Evolutionary conservation across 108 stramenopile species (phyloP), one percentile per base, ranked within the genome.

Genomic region (Cyclotella baltica): DNA sequence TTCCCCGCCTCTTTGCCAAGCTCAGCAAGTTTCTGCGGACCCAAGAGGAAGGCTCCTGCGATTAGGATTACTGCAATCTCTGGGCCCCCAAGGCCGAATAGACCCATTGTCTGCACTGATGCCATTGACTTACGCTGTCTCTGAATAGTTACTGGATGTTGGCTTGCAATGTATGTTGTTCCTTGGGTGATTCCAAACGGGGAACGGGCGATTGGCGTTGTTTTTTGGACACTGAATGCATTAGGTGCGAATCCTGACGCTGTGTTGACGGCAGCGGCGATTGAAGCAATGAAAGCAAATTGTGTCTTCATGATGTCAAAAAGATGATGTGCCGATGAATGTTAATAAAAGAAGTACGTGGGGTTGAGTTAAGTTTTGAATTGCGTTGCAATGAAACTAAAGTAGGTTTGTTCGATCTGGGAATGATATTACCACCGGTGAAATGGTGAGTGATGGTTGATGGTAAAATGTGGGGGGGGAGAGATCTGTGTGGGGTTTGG

Each of bases 1-100:
- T 94, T 94, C 71, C 97, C 97, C 16, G 93, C 92, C 72, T 97
- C 97, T 83, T 96, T 96, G 58, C 93, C 93, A 33, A 97, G 79
- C 62, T 91, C 91, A 35, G 94, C 95, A 34, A 98, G 83, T 86
- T 96, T 96, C 62, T 96, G 92, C 40, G 97, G 97, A 59, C 97
- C 97, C 33, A 98, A 77, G 67, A 98, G 77, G 72, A 98, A 95
- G 61, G 96, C 96, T 28, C 94, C 97, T 6, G 94, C 97, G 23
- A 96, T 87, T 30, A 93, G 61, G 75, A 96, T 94, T 29, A 98
- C 78, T 62, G 89, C 97, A 78, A 98, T 88, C 86, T 98, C 97
- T 18, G 96, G 95, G 27, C 88, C 96, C 51, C 97, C 97, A 29
- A 98, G 83, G 55, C 97, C 97, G 76, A 98, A 98, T 18, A 98